These are phyloP conservation scores for Capronia americana DNA, from an alignment of 2,329 filamentous ascomycete species.

Conservation along the genomic window DNA sequence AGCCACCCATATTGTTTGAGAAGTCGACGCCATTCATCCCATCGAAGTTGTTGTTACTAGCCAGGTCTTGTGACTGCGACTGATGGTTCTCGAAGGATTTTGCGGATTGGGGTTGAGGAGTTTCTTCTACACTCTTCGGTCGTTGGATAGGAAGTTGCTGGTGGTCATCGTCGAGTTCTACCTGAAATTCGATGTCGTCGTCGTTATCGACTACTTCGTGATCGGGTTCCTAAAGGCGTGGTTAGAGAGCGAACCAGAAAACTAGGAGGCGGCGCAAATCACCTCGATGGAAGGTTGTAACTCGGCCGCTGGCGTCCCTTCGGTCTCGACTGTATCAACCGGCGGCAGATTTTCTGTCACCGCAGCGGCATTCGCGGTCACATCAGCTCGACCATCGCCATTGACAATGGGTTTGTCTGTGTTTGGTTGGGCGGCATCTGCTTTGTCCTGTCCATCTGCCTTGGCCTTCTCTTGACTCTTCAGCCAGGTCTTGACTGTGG, in stretches of 20 bases:
- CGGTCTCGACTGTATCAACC: constrained; percentile 32
- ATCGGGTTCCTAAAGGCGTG: constrained; percentile 26
- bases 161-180: constrained; percentile 37
- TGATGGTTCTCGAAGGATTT: constrained; percentile 15
- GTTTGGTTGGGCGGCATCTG: constrained; percentile 37
- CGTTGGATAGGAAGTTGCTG: constrained; percentile 29
- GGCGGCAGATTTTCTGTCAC: constrained; percentile 30
- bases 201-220: constrained; percentile 32
- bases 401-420: constrained; percentile 16
- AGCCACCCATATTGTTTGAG: constrained; percentile 57
- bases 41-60: constrained; percentile 14
- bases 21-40: constrained; percentile 52
- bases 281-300: constrained; percentile 37
- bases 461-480: constrained; percentile 91
- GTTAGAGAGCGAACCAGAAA: constrained; percentile 10
- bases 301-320: constrained; percentile 25
- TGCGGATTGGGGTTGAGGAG: constrained; percentile 21
- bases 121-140: constrained; percentile 22
- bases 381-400: constrained; percentile 19
- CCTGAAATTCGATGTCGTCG: constrained; percentile 39
- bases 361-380: neutral
- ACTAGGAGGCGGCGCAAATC: neutral
- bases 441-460: constrained; percentile 63
- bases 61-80: constrained; percentile 22
- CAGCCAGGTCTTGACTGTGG: constrained; percentile 88